A percentile compares a stretch with the other conserved stretches of the same genome.
These are phyloP conservation scores for Chrysoporthe deuterocubensis DNA, from an alignment of 2,329 filamentous ascomycete species.

Conservation along the genomic window DNA sequence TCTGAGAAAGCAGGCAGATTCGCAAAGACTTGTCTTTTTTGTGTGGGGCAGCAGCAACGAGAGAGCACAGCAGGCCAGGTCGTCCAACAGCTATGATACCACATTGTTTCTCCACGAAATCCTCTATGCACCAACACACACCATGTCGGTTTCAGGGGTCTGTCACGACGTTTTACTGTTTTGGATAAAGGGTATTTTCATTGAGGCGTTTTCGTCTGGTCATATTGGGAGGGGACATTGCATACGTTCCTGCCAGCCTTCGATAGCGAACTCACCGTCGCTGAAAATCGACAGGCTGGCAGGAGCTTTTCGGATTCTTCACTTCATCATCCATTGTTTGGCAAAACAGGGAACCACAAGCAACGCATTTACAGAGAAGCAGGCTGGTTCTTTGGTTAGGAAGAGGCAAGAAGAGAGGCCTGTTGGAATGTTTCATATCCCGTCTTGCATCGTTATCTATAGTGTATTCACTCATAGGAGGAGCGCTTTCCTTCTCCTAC, in stretches of 20 bases:
- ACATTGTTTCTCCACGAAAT: slow-evolving; percentile 25
- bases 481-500: not conserved
- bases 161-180: slow-evolving; percentile 12
- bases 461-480: slow-evolving; percentile 3
- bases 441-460: slow-evolving; percentile 7
- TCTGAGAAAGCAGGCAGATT: not conserved
- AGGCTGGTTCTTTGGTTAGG: not conserved
- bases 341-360: slow-evolving; percentile 5
- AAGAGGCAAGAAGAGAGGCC: not conserved
- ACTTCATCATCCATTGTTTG: not conserved
- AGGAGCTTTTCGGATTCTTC: not conserved
- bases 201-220: slow-evolving; percentile 25
- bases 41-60: slow-evolving; percentile 21
- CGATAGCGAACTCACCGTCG: not conserved
- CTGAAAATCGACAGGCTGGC: not conserved
- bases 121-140: slow-evolving; percentile 24
- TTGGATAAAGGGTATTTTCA: slow-evolving; percentile 18
- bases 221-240: slow-evolving; percentile 15
- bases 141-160: slow-evolving; percentile 22
- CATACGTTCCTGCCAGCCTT: slow-evolving; percentile 22
- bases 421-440: not conserved
- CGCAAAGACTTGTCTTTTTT: slow-evolving; percentile 13
- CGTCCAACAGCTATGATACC: slow-evolving; percentile 29
- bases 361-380: slow-evolving; percentile 10
- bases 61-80: slow-evolving; percentile 25